phyloP scores from a whole-genome alignment of 2,329 filamentous ascomycete genomes.

The Cercospora brassicicola region DNA sequence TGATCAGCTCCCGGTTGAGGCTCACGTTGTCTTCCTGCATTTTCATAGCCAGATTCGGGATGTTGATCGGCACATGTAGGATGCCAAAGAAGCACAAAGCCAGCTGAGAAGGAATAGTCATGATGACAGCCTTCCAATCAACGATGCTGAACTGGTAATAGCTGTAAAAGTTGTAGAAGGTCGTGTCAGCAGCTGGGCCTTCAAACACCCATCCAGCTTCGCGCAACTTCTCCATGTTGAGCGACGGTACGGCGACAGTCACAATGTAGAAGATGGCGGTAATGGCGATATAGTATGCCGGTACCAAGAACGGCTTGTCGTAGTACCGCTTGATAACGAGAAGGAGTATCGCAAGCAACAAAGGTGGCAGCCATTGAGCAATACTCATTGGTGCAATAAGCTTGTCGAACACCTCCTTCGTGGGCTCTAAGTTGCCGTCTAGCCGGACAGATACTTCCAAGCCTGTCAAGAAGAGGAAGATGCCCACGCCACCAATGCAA shows the following conservation, averaged over 20 bases:
- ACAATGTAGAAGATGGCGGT: conserved; percentile 76
- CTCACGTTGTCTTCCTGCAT: conserved; percentile 90
- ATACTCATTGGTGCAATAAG: conserved; percentile 73
- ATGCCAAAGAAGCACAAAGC: conserved; percentile 97
- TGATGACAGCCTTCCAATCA: conserved; percentile 77
- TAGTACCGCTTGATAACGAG: conserved; percentile 74
- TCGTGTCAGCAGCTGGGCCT: conserved; percentile 77
- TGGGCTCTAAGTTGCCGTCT: conserved; percentile 80
- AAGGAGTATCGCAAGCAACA: conserved; percentile 72
- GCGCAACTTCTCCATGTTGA: conserved; percentile 68
- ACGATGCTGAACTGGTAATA: conserved; percentile 69
- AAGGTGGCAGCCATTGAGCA: conserved; percentile 77
- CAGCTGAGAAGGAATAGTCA: conserved; percentile 90
- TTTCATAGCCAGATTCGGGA: conserved; percentile 86
- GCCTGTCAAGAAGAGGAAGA: conserved; percentile 88
- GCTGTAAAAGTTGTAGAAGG: conserved; percentile 98
- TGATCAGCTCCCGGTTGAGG: conserved; percentile 84
- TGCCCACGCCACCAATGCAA: conserved; percentile 95
- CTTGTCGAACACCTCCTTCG: conserved; percentile 71
- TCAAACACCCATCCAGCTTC: conserved; percentile 86
- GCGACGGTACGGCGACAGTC: conserved; percentile 65
- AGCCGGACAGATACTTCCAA: conserved; percentile 90
- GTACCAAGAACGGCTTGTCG: conserved; percentile 80
- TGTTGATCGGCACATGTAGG: conserved; percentile 95
- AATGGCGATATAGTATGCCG: conserved; percentile 79